Evolutionary conservation across 805 yeast genomes (phyloP), one percentile per base, ranked within the genome.

Genomic region (Cyberlindnera misumaiensis): DNA sequence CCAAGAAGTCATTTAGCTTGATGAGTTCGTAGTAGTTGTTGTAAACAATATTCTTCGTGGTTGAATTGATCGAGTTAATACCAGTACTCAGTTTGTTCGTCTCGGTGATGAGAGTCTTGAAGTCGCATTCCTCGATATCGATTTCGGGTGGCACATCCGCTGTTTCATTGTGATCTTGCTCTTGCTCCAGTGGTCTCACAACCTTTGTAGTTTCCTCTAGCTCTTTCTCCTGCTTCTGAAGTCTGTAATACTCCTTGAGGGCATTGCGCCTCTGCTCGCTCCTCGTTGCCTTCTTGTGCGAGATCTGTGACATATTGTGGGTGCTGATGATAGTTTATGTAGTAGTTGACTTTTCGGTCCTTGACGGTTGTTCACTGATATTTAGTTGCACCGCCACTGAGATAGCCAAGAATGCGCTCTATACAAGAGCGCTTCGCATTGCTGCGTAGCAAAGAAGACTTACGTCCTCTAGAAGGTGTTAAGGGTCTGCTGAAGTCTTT

Each of bases 1-100:
- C 56, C 36, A 82, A 58, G 3, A 80, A 71, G 34, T 77, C 74
- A 48, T 77, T 80, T 42, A 82, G 71, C 49, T 79, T 78, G 51
- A 82, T 80, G 46, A 82, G 61, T 44, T 82, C 89, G 55, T 77
- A 80, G 64, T 82, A 82, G 51, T 82, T 82, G 56, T 82, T 84
- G 57, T 82, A 82, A 10, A 82, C 78, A 30, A 82, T 80, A 22
- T 83, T 74, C 49, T 82, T 82, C 45, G 80, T 79, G 33, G 74
- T 77, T 49, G 75, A 71, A 43, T 75, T 78, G 36, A 72, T 75
- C 12, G 73, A 56, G 41, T 72, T 74, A 40, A 77, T 60, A 36
- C 66, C 64, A 24, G 64, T 64, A 17, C 69, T 65, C 8, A 75
- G 63, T 10, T 46, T 53, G 42, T 66, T 67, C n/a, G 67, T 68